Base-by-base conservation (phyloP, 2,329 filamentous ascomycete species). In the Beauveria asiatica region DNA sequence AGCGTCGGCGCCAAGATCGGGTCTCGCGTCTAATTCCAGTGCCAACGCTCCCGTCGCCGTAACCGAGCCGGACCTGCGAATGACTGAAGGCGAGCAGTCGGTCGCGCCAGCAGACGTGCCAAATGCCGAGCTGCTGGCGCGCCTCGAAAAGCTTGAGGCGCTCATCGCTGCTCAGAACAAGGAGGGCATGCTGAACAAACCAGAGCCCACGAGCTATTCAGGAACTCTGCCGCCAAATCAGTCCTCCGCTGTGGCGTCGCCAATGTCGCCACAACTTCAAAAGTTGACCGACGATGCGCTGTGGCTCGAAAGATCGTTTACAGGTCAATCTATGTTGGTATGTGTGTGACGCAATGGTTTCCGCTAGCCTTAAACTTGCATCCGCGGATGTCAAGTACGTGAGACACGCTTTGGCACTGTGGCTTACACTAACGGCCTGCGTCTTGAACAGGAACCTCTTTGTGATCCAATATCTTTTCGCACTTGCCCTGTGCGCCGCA, bases 281-380 rank as follows among this genome's bases (percentile, higher is more conserved):
- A 69, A 70, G 46, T 42, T 73, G 30, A 71, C 70, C 11, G 69
- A 70, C 2, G 71, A 73, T 64, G 71, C 70, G 44, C 62, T 73
- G 59, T 70, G 68, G 65, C 64, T 73, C 2, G 71, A 73, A 60
- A 65, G 65, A 44, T 66, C 67, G 39, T 73, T 67, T 41, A 66
- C 69, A 39, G 67, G 67, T n/a, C 66, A 68, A 17, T 68, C 69
- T 51, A 60, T 68, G 59, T 65, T 65, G 59, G 71, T 73, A 61
- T 67, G 70, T 65, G 51, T 46, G 48, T 8, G 19, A 3, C 23
- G 37, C 37, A 8, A 16, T 37, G 11, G 4, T n/a, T 33, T 9
- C n/a, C 9, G 25, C 25, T 33, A 52, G 41, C 21, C 17, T 39
- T 10, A 21, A 48, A 52, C 30, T 39, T 50, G 45, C 41, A 27